These are phyloP conservation scores for Colletotrichum truncatum DNA, from an alignment of 2,329 filamentous ascomycete genomes.

Conservation along the genomic window DNA sequence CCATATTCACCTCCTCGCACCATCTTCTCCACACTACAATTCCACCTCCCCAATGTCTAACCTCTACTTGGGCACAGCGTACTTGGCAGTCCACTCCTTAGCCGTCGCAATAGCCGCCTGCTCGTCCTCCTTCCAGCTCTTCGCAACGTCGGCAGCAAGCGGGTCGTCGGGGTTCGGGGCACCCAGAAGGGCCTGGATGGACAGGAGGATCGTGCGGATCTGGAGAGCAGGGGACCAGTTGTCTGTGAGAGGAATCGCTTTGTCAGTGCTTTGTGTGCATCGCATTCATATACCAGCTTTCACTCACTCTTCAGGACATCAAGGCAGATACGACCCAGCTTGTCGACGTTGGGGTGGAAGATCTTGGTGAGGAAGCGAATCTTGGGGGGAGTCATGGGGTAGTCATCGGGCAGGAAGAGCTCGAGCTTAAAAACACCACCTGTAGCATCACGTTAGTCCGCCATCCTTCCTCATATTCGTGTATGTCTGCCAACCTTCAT, in stretches of 20 bases:
- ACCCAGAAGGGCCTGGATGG: conserved; percentile 94
- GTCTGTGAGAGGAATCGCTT: conserved; percentile 61
- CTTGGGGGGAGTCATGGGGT: conserved; percentile 98
- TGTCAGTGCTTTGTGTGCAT: background rate
- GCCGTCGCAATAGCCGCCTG: conserved; percentile 91
- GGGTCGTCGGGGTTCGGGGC: conserved; percentile 98
- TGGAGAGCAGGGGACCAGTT: conserved; percentile 99
- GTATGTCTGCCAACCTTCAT: conserved; percentile 74
- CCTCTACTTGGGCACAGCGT: conserved; percentile 65
- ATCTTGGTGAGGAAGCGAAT: conserved; percentile 99
- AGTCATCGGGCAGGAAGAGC: conserved; percentile 97
- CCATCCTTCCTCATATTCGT: background rate
- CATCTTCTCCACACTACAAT: background rate
- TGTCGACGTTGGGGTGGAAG: conserved; percentile 99
- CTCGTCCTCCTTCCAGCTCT: conserved; percentile 98
- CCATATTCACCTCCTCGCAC: background rate
- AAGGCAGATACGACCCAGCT: conserved; percentile 94
- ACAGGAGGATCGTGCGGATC: conserved; percentile 97
- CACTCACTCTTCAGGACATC: conserved; percentile 93
- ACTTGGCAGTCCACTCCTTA: conserved; percentile 88
- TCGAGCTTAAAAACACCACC: conserved; percentile 94
- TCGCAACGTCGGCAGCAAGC: conserved; percentile 96
- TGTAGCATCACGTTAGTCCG: conserved; percentile 36
- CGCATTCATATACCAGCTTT: background rate
- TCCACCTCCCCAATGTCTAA: background rate